A percentile compares a stretch with the other conserved stretches of the same genome.
Evolutionary conservation across 1,139 yeast species (phyloP).

Genomic region (Petasospora rhodanensis): DNA sequence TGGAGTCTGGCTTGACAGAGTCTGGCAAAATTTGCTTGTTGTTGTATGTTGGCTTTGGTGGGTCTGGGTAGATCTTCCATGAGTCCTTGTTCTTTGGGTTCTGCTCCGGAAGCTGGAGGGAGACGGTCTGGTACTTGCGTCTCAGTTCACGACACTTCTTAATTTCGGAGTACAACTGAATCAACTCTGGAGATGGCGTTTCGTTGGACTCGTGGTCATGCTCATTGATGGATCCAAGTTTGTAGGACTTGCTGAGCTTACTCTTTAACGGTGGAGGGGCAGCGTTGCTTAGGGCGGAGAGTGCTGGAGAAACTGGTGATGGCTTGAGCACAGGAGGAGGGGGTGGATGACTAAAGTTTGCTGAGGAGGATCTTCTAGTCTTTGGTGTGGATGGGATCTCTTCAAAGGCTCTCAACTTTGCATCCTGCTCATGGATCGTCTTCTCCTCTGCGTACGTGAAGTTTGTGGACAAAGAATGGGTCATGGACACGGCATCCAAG

Average conservation of each 20-base stretch:
- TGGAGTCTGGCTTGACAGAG: constrained; percentile 37
- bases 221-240: constrained; percentile 55
- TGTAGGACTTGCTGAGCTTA: constrained; percentile 27
- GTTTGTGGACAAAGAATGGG: constrained; percentile 39
- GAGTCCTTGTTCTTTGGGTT: constrained; percentile 73
- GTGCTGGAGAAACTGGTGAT: constrained; percentile 4
- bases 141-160: constrained; percentile 70
- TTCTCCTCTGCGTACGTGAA: constrained; percentile 67
- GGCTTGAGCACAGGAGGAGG: constrained; percentile 28
- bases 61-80: constrained; percentile 89
- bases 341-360: constrained; percentile 32
- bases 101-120: constrained; percentile 66
- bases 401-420: constrained; percentile 62
- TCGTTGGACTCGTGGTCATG: constrained; percentile 66
- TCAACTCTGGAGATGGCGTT: constrained; percentile 63
- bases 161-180: constrained; percentile 66
- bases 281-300: constrained; percentile 1
- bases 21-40: constrained; percentile 47
- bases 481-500: constrained; percentile 20
- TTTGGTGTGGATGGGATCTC: constrained; percentile 28
- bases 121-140: constrained; percentile 65
- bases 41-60: constrained; percentile 91
- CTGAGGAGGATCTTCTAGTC: constrained; percentile 31
- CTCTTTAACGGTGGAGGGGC: constrained; percentile 15
- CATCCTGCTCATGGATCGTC: constrained; percentile 62